phyloP scores from a whole-genome alignment of 805 yeast species.

The Kluyveromyces siamensis region DNA sequence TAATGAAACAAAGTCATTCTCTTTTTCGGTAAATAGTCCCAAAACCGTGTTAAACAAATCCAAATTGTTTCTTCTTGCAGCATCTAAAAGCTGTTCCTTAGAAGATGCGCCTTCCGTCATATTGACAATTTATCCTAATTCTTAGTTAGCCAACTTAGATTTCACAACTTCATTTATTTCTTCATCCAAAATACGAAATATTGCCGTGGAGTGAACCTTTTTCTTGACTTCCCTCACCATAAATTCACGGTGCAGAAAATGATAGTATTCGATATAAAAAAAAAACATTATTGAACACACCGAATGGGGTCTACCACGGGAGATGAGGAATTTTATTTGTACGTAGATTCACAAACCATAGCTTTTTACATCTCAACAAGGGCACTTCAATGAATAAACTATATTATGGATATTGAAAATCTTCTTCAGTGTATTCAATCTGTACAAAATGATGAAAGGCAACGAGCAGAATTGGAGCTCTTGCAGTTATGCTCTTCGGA shows the following conservation, averaged over 20 bases:
- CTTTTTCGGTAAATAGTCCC: conserved; percentile 30
- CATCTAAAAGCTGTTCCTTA: conserved; percentile 73
- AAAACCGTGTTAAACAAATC: conserved; percentile 59
- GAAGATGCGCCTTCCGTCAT: conserved; percentile 60
- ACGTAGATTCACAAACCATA: background rate
- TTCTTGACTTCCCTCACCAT: background rate
- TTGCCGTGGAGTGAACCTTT: background rate
- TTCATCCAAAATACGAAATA: background rate
- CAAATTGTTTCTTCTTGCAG: conserved; percentile 79
- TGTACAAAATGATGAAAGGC: conserved; percentile 45
- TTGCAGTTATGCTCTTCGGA: conserved; percentile 33
- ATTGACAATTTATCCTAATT: background rate
- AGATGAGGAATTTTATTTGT: too few species aligned
- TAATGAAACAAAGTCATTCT: conserved; percentile 33
- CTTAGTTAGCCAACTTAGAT: background rate
- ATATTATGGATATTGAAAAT: conserved; percentile 7
- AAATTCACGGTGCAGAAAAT: too few species aligned
- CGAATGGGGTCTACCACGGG: too few species aligned
- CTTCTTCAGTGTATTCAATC: conserved; percentile 28
- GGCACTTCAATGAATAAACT: background rate
- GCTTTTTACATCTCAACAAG: background rate
- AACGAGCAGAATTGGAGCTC: conserved; percentile 43
- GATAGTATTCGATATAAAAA: background rate
- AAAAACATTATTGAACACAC: too few species aligned
- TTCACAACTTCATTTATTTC: background rate